Conservation (phyloP, 2,329 filamentous ascomycete genomes). For the Cytospora schulzeri region DNA sequence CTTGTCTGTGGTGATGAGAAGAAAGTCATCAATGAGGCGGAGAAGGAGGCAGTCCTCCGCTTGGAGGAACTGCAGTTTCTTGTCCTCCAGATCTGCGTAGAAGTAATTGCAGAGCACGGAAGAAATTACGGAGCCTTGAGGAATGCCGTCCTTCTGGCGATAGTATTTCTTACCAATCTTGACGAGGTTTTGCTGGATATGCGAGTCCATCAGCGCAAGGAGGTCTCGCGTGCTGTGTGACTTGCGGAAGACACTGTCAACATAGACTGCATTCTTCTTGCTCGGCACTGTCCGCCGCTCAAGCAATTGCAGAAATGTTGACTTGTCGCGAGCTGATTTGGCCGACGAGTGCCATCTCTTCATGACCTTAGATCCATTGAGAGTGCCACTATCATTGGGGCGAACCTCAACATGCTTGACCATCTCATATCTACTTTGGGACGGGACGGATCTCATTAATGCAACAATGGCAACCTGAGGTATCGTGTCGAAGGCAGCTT, state of each 20-base stretch:
- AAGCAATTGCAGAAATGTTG: slow-evolving; percentile 49
- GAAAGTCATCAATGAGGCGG: slow-evolving; percentile 88
- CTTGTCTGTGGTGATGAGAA: slow-evolving; percentile 76
- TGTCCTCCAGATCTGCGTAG: slow-evolving; percentile 81
- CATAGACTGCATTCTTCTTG: slow-evolving; percentile 73
- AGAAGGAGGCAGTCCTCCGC: slow-evolving; percentile 66
- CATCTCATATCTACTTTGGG: slow-evolving; percentile 67
- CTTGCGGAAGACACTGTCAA: slow-evolving; percentile 66
- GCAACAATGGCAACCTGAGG: slow-evolving; percentile 74
- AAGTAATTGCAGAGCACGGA: slow-evolving; percentile 92
- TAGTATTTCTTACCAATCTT: slow-evolving; percentile 88
- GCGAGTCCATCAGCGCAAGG: slow-evolving; percentile 71
- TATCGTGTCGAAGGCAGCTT: slow-evolving; percentile 92
- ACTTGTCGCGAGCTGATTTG: slow-evolving; percentile 43
- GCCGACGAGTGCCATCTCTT: slow-evolving; percentile 59
- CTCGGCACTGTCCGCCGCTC: slow-evolving; percentile 42
- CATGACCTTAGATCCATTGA: slow-evolving; percentile 40
- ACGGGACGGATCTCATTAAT: slow-evolving; percentile 62
- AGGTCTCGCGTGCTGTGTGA: slow-evolving; percentile 61
- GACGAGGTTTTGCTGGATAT: slow-evolving; percentile 83
- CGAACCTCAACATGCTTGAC: slow-evolving; percentile 75
- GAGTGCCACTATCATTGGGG: slow-evolving; percentile 40
- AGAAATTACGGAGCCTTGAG: slow-evolving; percentile 88
- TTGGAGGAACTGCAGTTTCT: slow-evolving; percentile 68
- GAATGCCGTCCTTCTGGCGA: slow-evolving; percentile 84